phyloP scores from a whole-genome alignment of 768 basidiomycete genomes.

The Collybiopsis luxurians region DNA sequence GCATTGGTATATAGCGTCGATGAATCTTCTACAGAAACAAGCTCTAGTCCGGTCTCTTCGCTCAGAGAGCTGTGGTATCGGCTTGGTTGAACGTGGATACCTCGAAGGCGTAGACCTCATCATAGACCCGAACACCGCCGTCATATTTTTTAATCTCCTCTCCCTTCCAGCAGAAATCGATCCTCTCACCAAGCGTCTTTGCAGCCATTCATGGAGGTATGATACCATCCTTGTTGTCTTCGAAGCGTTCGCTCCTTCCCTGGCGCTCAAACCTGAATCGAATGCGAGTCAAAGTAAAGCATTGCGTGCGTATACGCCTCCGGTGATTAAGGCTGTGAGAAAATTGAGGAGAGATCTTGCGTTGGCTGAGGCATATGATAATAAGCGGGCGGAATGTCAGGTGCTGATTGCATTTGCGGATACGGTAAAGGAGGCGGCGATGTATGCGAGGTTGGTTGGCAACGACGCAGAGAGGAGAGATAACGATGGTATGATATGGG shows the following conservation, averaged over 20 bases:
- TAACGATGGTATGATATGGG: constrained; percentile 52
- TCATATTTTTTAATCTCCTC: constrained; percentile 26
- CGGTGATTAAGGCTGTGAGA: constrained; percentile 66
- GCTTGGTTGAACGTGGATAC: constrained; percentile 62
- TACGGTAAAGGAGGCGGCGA: constrained; percentile 55
- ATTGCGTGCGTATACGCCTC: constrained; percentile 57
- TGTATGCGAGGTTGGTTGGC: constrained; percentile 53
- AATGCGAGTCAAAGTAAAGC: constrained; percentile 8
- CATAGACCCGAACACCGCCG: constrained; percentile 51
- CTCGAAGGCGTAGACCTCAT: constrained; percentile 65
- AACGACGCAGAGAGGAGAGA: constrained; percentile 51
- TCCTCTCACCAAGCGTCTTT: constrained; percentile 40
- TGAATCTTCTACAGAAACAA: constrained; percentile 68
- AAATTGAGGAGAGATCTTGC: constrained; percentile 61
- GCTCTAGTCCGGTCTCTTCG: constrained; percentile 52
- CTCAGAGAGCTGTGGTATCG: constrained; percentile 41
- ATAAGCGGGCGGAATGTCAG: constrained; percentile 39
- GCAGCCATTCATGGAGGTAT: constrained; percentile 63
- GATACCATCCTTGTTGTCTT: constrained; percentile 55
- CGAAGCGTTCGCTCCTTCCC: constrained; percentile 58
- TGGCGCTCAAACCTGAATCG: constrained; percentile 27
- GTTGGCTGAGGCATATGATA: constrained; percentile 59
- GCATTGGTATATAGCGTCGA: constrained; percentile 70
- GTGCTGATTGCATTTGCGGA: constrained; percentile 64
- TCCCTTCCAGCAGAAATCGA: constrained; percentile 50